Evolutionary conservation across 306 rosid species (phyloP), one percentile per base, ranked within the genome.

Genomic region (Cyclanthera cordifolia): DNA sequence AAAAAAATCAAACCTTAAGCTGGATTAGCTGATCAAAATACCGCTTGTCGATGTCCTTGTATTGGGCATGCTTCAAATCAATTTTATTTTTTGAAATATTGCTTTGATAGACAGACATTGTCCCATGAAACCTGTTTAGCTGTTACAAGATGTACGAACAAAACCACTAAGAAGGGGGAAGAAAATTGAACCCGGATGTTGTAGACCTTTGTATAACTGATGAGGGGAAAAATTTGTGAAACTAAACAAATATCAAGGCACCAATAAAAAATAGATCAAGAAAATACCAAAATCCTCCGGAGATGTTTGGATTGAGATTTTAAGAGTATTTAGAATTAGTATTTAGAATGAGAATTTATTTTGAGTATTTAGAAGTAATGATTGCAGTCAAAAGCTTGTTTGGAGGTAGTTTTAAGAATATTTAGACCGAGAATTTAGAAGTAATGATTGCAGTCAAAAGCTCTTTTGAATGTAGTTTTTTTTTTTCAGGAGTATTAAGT

Each of bases 41-140:
- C 53, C 98, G 85, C 72, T 81, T 93, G 83, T 89, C 98, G 74
- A 93, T 86, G 77, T 89, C 96, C 85, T 87, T 93, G 84, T 87
- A 93, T 48, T 85, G 92, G 25, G 95, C 52, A 78, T 86, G 95
- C 74, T 93, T 87, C 71, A 93, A 92, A 80, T 89, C 96, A 56
- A 85, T 69, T 78, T 84, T 87, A 83, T 86, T 83, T 74, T 80
- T 87, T 41, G 90, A 82, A 81, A 93, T 82, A 75, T 89, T 89
- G 80, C 78, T 82, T 52, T 87, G 79, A 74, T 89, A 84, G 74
- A 87, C 98, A 25, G 89, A 82, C 75, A 86, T 76, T 1, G 95
- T 89, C 75, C 98, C 98, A 5, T 37, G 90, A 72, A 73, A 83
- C 86, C 86, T 86, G 85, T 89, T 83, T 72, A 78, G 74, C 98